Evolutionary conservation across 1,284 basidiomycete genomes (phyloP), one percentile per base, ranked within the genome.

Genomic region (Microbotryum violaceum): DNA sequence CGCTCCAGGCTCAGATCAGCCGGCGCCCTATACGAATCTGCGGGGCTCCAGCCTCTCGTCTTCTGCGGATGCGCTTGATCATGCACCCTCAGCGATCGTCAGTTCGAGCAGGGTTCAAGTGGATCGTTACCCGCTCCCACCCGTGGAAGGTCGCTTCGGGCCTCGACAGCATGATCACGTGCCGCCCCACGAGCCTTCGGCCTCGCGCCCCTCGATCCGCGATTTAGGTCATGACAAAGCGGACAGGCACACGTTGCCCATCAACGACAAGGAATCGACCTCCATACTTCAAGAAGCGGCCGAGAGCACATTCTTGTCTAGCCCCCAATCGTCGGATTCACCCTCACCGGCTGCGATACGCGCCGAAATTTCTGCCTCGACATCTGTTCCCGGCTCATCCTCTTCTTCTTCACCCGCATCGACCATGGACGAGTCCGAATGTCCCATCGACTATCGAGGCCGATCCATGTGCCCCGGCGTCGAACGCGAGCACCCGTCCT

Each of bases 391-490:
- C 44, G 53, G 45, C 29, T 18, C n/a, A 29, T 33, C 21, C 21
- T 18, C 37, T 31, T 49, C 33, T 37, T 42, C 48, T 4, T 37
- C 48, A 6, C n/a, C 21, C 56, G 21, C 56, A 6, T 10, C 27
- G 20, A 16, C 56, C 18, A 9, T 29, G 44, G 23, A 25, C 44
- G n/a, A 21, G 7, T 25, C 48, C n/a, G 50, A 51, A n/a, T 58
- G 57, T 37, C 57, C 49, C 8, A 58, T 54, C 51, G 57, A 58
- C 45, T 58, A 46, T 29, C 49, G 57, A 10, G 57, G 57, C 9
- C 57, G 57, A 18, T 27, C 57, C 6, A 27, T 58, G 12, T 58
- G 57, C 33, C 42, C 49, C 57, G n/a, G 53, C 31, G 27, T 44
- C 14, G 46, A 50, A 20, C 57, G 57, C 7, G 20, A 25, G 12